These are phyloP conservation scores for Talaromyces sp. DNA, from an alignment of 2,329 filamentous ascomycete species.

Conservation along the genomic window DNA sequence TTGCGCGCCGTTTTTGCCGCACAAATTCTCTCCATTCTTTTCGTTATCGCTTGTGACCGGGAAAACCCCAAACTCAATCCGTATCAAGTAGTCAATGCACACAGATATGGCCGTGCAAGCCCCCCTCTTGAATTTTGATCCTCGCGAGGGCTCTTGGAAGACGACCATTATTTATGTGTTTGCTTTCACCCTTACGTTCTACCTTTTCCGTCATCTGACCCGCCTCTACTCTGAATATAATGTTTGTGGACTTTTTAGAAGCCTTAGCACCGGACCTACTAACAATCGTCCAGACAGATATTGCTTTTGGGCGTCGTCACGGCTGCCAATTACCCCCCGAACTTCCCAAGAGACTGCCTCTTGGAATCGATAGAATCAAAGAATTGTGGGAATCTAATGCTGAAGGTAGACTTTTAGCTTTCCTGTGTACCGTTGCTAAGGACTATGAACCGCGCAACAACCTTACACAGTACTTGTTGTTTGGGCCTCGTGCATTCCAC, in stretches of 20 bases:
- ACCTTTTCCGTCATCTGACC: background rate
- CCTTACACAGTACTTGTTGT: no score
- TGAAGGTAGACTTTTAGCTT: no score
- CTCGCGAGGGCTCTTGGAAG: background rate
- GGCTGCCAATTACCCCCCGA: background rate
- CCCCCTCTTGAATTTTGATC: background rate
- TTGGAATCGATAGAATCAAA: background rate
- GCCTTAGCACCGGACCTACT: background rate
- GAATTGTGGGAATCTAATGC: background rate
- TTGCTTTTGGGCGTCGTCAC: background rate
- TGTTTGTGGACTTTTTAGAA: background rate
- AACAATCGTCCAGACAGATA: background rate
- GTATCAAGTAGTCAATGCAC: background rate
- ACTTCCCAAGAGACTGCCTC: background rate
- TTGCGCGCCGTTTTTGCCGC: background rate
- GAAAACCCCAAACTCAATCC: background rate
- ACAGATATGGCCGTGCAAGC: background rate
- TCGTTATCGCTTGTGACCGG: background rate
- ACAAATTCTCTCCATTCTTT: background rate
- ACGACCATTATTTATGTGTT: background rate
- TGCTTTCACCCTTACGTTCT: background rate
- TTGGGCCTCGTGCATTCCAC: no score
- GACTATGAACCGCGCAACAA: no score
- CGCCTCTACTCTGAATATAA: background rate
- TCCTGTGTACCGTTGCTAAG: no score